Base-by-base conservation (phyloP, 2,329 filamentous ascomycete genomes). In the Hymenoscyphus occultus region DNA sequence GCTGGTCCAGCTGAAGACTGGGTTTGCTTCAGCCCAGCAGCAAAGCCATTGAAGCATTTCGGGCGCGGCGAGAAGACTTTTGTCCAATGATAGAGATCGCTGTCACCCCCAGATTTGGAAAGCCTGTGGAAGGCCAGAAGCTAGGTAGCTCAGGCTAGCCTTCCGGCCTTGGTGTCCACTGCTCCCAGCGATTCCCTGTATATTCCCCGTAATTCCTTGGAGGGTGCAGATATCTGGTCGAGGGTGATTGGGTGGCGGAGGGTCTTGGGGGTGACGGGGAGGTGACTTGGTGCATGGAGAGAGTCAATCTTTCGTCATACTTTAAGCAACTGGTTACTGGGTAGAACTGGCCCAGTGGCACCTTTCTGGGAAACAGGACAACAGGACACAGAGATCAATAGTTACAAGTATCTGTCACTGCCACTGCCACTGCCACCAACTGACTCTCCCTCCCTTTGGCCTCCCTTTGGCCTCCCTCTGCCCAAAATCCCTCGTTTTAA, bases 81-180 rank as follows among this genome's bases (percentile, higher is more conserved):
- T 19, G 48, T 54, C 48, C 48, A 54, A 54, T 54, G 19, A 54
- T 54, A 35, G 48, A n/a, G 48, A 54, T 54, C 48, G 19, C 48
- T 28, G 48, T 54, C 3, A 28, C 19, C 48, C 48, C 48, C 48
- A 12, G 19, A 12, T 54, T 22, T 51, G 45, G 19, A 22, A 22
- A 12, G 19, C 48, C 48, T 35, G 6, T 35, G 35, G 35, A 35
- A 35, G 35, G 6, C 35, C 35, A 35, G 35, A 5, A 1, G 35
- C 28, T 28, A 2, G 28, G 28, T 28, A 28, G 28, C 28, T 28
- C 45, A 51, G 45, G 22, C 22, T 19, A 28, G 48, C 19, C 48
- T 54, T 28, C 48, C 48, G 48, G 22, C 19, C 48, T 54, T 54
- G 48, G 22, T 54, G 28, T 28, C 28, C 28, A 28, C 28, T 28